Percentiles rank a stretch among this genome's conserved stretches.
phyloP scores from a whole-genome alignment of 139 green algal species.

The Spirogloea muscicola region DNA sequence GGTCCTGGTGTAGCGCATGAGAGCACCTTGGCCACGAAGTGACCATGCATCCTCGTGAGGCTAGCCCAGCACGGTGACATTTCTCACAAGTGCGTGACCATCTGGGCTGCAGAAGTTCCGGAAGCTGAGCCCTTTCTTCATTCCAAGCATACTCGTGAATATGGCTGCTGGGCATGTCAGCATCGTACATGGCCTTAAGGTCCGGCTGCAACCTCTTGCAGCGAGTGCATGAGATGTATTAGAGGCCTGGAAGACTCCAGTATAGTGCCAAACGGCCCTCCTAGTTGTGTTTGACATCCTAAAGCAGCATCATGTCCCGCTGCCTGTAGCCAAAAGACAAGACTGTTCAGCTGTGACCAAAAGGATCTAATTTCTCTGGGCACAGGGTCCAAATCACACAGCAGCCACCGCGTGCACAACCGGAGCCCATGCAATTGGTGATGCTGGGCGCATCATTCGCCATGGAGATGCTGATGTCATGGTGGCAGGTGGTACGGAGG shows the following conservation, averaged over 20 bases:
- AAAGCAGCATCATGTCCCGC: too few relatives aligned
- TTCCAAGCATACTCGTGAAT: slow-evolving; percentile 87
- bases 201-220: not conserved
- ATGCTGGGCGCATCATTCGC: slow-evolving; percentile 78
- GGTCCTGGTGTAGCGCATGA: too few relatives aligned
- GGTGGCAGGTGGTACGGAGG: slow-evolving; percentile 62
- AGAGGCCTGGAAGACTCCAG: too few relatives aligned
- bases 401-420: slow-evolving; percentile 69
- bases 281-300: too few relatives aligned
- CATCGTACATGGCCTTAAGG: slow-evolving; percentile 56
- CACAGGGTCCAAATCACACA: slow-evolving; percentile 74
- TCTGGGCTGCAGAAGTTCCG: slow-evolving; percentile 49
- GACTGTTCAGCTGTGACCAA: too few relatives aligned
- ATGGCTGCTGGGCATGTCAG: slow-evolving; percentile 85
- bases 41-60: too few relatives aligned
- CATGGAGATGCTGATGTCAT: slow-evolving; percentile 82
- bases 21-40: too few relatives aligned
- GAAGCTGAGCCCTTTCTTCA: slow-evolving; percentile 82
- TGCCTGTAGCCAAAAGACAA: too few relatives aligned
- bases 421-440: slow-evolving; percentile 66
- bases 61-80: too few relatives aligned
- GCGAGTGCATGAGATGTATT: too few relatives aligned
- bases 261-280: too few relatives aligned
- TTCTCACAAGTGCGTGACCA: too few relatives aligned
- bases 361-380: not conserved